Conservation (phyloP, 257 asterid genomes). For the Dorcoceras hygrometricum region DNA sequence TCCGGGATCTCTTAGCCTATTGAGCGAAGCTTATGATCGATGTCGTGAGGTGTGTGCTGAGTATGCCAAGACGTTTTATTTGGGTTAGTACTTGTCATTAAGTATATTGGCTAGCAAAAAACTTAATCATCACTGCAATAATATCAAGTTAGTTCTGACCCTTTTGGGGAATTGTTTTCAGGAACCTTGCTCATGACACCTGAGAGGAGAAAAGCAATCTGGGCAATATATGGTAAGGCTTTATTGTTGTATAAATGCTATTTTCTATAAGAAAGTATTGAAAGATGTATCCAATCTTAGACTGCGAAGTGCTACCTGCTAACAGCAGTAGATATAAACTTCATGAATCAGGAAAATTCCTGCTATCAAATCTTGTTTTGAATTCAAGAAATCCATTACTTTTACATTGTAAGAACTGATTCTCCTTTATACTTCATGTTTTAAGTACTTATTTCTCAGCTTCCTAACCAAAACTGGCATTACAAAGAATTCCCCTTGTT, state of each 20-base stretch:
- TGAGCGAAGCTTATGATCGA: conserved; percentile 92
- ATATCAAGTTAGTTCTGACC: conserved; percentile 18
- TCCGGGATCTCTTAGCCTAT: conserved; percentile 60
- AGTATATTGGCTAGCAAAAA: conserved; percentile 23
- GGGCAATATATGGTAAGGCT: conserved; percentile 97
- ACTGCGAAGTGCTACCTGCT: neutral
- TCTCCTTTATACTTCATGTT: neutral
- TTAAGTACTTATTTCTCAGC: neutral
- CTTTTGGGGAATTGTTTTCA: conserved; percentile 30
- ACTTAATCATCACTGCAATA: conserved; percentile 13
- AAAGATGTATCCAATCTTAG: conserved; percentile 7
- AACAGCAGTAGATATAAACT: neutral
- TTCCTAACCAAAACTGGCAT: neutral
- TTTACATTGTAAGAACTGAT: neutral
- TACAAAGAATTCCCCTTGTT: neutral
- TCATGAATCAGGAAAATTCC: neutral
- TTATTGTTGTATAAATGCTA: conserved; percentile 9
- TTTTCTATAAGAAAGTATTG: neutral
- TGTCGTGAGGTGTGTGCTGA: conserved; percentile 96
- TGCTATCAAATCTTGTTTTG: neutral
- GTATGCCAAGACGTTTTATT: conserved; percentile 95
- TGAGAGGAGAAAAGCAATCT: conserved; percentile 87
- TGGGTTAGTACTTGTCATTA: conserved; percentile 60
- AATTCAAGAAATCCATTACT: neutral
- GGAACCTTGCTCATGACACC: conserved; percentile 96